Percentiles rank a stretch among this genome's conserved stretches.
Evolutionary conservation across 1,139 yeast species (phyloP).

Genomic region (Taiozyma sp.): DNA sequence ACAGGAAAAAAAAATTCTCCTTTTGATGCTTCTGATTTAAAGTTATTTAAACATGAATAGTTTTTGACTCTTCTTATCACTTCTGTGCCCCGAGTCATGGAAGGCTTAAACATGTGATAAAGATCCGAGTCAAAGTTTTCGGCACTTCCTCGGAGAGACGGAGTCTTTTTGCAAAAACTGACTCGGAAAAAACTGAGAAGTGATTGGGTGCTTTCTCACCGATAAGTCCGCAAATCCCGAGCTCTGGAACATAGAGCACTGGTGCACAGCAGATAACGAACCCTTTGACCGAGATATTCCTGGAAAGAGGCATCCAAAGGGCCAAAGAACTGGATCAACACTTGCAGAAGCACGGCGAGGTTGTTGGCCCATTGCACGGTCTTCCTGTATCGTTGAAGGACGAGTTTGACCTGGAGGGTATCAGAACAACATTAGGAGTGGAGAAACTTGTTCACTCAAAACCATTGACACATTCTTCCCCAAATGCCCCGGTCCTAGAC

Average conservation of each 20-base stretch:
- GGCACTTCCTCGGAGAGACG: background rate
- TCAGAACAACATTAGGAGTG: conserved; percentile 41
- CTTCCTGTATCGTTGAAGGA: conserved; percentile 59
- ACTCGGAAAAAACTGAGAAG: background rate
- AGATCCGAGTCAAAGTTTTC: background rate
- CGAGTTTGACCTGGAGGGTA: conserved; percentile 42
- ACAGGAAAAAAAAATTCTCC: background rate
- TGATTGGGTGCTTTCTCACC: too few relatives aligned
- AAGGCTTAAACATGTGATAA: background rate
- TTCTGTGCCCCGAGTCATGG: background rate
- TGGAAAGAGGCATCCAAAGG: conserved; percentile 32
- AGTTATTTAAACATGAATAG: background rate
- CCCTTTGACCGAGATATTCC: conserved; percentile 38
- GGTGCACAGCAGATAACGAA: conserved; percentile 51
- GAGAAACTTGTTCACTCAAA: conserved; percentile 33
- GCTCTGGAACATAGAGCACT: conserved; percentile 40
- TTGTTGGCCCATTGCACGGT: conserved; percentile 59
- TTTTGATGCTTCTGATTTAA: background rate
- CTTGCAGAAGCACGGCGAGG: too few relatives aligned
- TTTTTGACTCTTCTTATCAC: background rate
- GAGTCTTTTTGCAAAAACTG: background rate
- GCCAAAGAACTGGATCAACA: conserved; percentile 44
- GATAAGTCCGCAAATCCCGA: too few relatives aligned
- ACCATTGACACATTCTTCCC: conserved; percentile 34
- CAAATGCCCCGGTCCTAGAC: too few relatives aligned